Percentiles rank a stretch among this genome's conserved stretches.
These are phyloP conservation scores for Aspergillus phoenicis DNA, from an alignment of 2,329 filamentous ascomycete genomes.

Conservation along the genomic window DNA sequence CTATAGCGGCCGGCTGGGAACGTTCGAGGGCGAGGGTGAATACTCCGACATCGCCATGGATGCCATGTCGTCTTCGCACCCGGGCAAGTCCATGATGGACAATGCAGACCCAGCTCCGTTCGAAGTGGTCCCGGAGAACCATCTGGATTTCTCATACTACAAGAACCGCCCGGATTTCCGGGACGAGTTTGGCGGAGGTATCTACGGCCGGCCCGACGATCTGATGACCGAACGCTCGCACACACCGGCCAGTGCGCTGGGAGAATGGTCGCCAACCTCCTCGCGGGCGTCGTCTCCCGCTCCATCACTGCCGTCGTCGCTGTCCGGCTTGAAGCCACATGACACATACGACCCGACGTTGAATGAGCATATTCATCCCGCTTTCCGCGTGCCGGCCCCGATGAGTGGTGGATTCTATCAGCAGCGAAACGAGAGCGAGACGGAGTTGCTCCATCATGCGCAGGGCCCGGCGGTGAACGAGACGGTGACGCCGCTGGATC, in stretches of 20 bases:
- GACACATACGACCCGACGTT: constrained; percentile 30
- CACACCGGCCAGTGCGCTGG: constrained; percentile 43
- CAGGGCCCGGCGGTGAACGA: constrained; percentile 34
- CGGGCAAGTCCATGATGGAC: constrained; percentile 53
- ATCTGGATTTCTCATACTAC: constrained; percentile 88
- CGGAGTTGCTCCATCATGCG: constrained; percentile 39
- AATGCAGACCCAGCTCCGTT: constrained; percentile 63
- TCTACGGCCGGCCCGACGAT: constrained; percentile 50
- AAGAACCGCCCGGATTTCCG: constrained; percentile 88
- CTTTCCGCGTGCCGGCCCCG: constrained; percentile 37
- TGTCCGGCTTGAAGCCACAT: constrained; percentile 28
- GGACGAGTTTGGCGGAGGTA: constrained; percentile 79
- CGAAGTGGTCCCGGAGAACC: constrained; percentile 82
- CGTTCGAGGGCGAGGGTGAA: constrained; percentile 43
- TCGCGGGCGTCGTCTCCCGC: constrained; percentile 45
- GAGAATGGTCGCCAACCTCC: constrained; percentile 43
- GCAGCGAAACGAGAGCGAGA: constrained; percentile 44
- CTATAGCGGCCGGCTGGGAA: constrained; percentile 77
- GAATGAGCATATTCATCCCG: constrained; percentile 36
- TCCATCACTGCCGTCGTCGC: constrained; percentile 38
- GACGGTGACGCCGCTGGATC: constrained; percentile 29
- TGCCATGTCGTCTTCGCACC: constrained; percentile 66
- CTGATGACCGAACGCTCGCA: constrained; percentile 49
- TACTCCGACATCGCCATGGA: constrained; percentile 81
- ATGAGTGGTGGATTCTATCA: constrained; percentile 34